A percentile compares a stretch with the other conserved stretches of the same genome.
Evolutionary conservation across 2,329 filamentous ascomycete genomes (phyloP).

Genomic region (Diaporthe eres): DNA sequence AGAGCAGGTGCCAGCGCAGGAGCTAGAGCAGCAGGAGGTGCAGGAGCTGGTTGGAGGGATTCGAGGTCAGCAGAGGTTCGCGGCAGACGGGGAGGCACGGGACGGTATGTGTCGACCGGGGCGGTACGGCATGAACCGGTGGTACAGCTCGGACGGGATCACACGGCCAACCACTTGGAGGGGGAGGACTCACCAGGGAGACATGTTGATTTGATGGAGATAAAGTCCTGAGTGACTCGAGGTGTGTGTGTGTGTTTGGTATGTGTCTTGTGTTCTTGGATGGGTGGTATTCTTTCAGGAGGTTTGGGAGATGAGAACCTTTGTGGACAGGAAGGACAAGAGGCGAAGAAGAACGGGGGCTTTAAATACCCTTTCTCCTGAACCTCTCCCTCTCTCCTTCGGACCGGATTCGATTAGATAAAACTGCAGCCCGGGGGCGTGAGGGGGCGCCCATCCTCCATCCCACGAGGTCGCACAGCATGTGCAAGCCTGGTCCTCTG

Average conservation of each 20-base stretch:
- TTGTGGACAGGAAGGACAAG: background rate
- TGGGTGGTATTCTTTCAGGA: background rate
- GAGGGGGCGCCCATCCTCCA: conserved; percentile 28
- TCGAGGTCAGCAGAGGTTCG: conserved; percentile 29
- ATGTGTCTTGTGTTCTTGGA: background rate
- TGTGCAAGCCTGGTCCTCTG: background rate
- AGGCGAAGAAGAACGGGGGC: conserved; percentile 8
- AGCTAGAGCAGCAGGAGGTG: conserved; percentile 41
- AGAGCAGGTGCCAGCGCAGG: conserved; percentile 35
- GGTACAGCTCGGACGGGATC: background rate
- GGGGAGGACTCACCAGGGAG: conserved; percentile 35
- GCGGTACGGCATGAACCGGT: background rate
- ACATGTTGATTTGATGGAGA: conserved; percentile 32
- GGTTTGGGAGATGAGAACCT: conserved; percentile 6
- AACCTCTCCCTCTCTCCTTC: background rate
- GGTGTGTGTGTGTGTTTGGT: background rate
- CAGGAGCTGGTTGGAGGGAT: conserved; percentile 28
- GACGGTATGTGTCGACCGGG: background rate
- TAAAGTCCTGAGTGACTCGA: background rate
- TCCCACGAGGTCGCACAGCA: conserved; percentile 30
- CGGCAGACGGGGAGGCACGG: background rate
- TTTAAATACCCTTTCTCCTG: conserved; percentile 22
- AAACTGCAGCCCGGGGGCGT: background rate
- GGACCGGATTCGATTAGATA: background rate
- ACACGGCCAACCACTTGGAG: background rate